phyloP scores from a whole-genome alignment of 371 early-diverging fungal genomes.

The Mortierella sp. region DNA sequence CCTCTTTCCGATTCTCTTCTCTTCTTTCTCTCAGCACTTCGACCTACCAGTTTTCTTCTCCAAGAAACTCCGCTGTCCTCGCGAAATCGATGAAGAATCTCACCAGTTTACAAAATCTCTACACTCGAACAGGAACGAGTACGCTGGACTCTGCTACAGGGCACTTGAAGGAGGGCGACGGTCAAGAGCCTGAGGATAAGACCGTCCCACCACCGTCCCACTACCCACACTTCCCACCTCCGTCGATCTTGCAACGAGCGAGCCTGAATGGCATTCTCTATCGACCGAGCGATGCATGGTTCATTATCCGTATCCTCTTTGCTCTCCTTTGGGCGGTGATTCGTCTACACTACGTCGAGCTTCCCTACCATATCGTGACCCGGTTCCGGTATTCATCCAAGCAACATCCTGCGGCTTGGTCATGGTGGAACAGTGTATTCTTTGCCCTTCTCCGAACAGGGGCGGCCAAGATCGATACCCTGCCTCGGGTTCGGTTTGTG shows the following conservation, averaged over 20 bases:
- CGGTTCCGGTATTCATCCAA: slow-evolving; percentile 25
- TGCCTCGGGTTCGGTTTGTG: slow-evolving; percentile 17
- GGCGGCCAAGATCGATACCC: slow-evolving; percentile 1
- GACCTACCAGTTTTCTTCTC: neutral
- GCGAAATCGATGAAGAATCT: slow-evolving; percentile 1
- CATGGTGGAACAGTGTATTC: slow-evolving; percentile 22
- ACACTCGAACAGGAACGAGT: slow-evolving; percentile 6
- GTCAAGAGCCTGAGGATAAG: neutral
- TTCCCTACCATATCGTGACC: slow-evolving; percentile 33
- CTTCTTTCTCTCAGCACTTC: neutral
- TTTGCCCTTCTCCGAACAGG: slow-evolving; percentile 14
- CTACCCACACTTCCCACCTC: slow-evolving; percentile 9
- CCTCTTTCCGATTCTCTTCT: neutral
- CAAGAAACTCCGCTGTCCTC: too few relatives aligned
- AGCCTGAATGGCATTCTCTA: slow-evolving; percentile 27
- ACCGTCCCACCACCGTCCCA: neutral
- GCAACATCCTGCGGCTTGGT: slow-evolving; percentile 31
- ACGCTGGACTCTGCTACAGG: neutral
- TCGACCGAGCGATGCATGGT: slow-evolving; percentile 16
- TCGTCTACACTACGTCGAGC: slow-evolving; percentile 36
- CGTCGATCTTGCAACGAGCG: slow-evolving; percentile 23
- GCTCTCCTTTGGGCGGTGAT: slow-evolving; percentile 22
- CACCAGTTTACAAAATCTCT: neutral
- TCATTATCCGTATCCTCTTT: slow-evolving; percentile 17
- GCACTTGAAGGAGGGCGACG: neutral